Conservation (phyloP, 495 filamentous ascomycete genomes). For the Podospora australis region DNA sequence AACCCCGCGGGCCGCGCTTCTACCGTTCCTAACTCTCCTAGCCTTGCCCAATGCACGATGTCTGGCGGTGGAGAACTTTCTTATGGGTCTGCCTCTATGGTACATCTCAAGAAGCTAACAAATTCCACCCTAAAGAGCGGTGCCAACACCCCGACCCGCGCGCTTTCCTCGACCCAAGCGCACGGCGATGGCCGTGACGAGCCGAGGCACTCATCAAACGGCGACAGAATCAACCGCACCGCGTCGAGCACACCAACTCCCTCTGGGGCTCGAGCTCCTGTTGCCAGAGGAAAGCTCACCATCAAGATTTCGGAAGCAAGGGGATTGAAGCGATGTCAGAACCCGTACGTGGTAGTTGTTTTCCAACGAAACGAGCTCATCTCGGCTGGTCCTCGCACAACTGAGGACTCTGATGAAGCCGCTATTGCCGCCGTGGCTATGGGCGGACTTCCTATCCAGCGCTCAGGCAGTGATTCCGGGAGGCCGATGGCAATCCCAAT, state of each 20-base stretch:
- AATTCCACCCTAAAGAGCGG: constrained; percentile 76
- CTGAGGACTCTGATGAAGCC: constrained; percentile 44
- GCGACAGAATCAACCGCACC: constrained; percentile 29
- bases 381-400: constrained; percentile 65
- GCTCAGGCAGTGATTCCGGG: constrained; percentile 67
- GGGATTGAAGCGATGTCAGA: constrained; percentile 69
- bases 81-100: constrained; percentile 51
- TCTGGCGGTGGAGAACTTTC: constrained; percentile 47
- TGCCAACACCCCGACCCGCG: constrained; percentile 77
- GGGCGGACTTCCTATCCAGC: constrained; percentile 56
- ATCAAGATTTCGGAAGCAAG: constrained; percentile 82
- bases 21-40: constrained; percentile 52
- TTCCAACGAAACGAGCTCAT: constrained; percentile 97
- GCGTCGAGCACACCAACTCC: constrained; percentile 37
- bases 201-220: constrained; percentile 26
- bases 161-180: constrained; percentile 54
- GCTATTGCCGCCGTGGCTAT: constrained; percentile 35
- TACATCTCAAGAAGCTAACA: constrained; percentile 85
- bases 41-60: constrained; percentile 37
- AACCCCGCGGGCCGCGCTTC: constrained; percentile 58
- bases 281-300: constrained; percentile 79
- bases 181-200: constrained; percentile 35
- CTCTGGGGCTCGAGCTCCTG: constrained; percentile 56
- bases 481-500: constrained; percentile 90
- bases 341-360: constrained; percentile 93